Evolutionary conservation across 1,139 yeast genomes (phyloP), one percentile per base, ranked within the genome.

Genomic region (Lodderomyces jiufengensis): DNA sequence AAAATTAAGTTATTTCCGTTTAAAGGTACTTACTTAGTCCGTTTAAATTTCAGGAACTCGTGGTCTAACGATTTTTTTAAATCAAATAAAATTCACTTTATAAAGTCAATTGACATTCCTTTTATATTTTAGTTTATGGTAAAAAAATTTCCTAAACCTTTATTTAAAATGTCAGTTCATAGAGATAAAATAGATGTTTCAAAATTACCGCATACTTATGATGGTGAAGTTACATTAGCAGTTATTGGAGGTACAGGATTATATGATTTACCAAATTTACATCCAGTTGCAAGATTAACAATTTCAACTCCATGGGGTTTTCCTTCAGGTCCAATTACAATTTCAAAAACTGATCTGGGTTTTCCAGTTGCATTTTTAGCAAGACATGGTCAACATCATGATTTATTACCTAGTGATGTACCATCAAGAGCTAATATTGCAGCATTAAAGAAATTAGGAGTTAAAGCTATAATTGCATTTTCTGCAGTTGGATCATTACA

Each of bases 181-280:
- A 58, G 70, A 54, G 70, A 63, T 37, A 47, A 52, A 31, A 35
- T 54, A 30, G 51, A 51, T 32, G 23, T 56, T 14, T 31, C 50
- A 14, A 43, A 48, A 22, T 61, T 70, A 44, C 76, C 76, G 10
- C 70, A 63, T 47, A 49, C 55, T 29, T 70, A 59, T 53, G 60
- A 59, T 34, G 62, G 60, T 32, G 58, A 59, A 26, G 86, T 92
- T 18, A 73, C 78, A 29, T 71, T 92, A 33, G 97, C 95, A 31
- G 78, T 92, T 46, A 92, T 92, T 57, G 98, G 98, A 27, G 98
- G 98, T 30, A 92, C 98, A 3, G 99, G 99, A n/a, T 74, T 92
- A 31, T 92, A 92, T 68, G 84, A 86, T 40, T 72, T 92, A 42
- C 87, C 84, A 30, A 79, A 86, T 39, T 70, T 90, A 44, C 75